Evolutionary conservation across 176 grass and related monocot genomes (phyloP), one percentile per base, ranked within the genome.

Genomic region (Areca catechu): DNA sequence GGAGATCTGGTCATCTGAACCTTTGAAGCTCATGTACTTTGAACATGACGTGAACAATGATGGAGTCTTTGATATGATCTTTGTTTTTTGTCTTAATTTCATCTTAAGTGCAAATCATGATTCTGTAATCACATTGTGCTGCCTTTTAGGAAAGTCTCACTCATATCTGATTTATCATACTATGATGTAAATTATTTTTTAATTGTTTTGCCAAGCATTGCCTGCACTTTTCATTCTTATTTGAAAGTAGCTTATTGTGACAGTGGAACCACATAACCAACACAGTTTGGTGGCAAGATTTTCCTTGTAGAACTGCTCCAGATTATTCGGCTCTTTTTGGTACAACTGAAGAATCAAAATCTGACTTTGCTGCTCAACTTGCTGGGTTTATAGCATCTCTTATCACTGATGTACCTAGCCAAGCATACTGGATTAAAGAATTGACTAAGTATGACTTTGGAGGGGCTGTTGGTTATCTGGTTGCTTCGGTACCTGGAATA

Each of bases 211-310:
- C 49, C 61, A 49, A 49, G 16, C 53, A 23, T 4, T 49, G 7
- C 15, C 10, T 68, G 15, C 28, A 37, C 19, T 15, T 7, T 5
- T 16, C 27, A 30, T 51, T 48, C 24, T 62, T 66, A 56, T 69
- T 61, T 34, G 63, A 57, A 56, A 34, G 18, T 69, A 51, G 50
- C 48, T 57, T 71, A n/a, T 24, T 63, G 62, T 71, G 67, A 75
- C 85, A 95, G 90, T 95, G 90, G 82, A 70, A 89, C 61, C 73
- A 85, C 19, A 75, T 89, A 78, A 89, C 82, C 29, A 89, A 95
- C 59, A 86, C 85, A 34, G 76, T 95, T 29, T 95, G 90, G 90
- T 89, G 82, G 79, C 85, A 89, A 83, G 85, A 95, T 52, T 95
- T 89, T 21, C 82, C 85, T 66, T 6, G 28, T 30, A 77, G 67